A percentile compares a stretch with the other conserved stretches of the same genome.
Conservation (phyloP, 768 basidiomycete genomes). For the Suillus decipiens region DNA sequence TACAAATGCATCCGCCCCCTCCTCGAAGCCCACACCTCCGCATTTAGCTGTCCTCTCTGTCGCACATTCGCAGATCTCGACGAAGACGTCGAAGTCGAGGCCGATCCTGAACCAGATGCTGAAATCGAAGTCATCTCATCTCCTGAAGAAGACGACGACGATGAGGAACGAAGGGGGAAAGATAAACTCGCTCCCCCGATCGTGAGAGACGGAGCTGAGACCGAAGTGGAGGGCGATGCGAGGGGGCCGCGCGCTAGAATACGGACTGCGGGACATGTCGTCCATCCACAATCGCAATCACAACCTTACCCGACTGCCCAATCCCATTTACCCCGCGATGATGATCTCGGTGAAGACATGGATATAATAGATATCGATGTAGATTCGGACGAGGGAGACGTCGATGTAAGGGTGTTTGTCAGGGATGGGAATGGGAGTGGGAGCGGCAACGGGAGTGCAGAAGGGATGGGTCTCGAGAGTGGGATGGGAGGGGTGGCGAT, state of each 20-base stretch:
- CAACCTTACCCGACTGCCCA: background rate
- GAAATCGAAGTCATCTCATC: slow-evolving; percentile 13
- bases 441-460: slow-evolving; percentile 14
- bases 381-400: slow-evolving; percentile 15
- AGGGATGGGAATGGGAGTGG: slow-evolving; percentile 17
- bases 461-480: slow-evolving; percentile 3
- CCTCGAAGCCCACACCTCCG: slow-evolving; percentile 84
- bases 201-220: slow-evolving; percentile 34
- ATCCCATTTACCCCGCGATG: slow-evolving; percentile 11
- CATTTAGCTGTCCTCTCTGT: slow-evolving; percentile 94
- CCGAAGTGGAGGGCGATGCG: slow-evolving; percentile 33
- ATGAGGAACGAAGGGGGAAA: slow-evolving; percentile 21
- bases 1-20: slow-evolving; percentile 97
- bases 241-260: slow-evolving; percentile 24
- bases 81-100: slow-evolving; percentile 85
- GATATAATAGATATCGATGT: slow-evolving; percentile 19
- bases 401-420: slow-evolving; percentile 9
- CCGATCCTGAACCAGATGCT: slow-evolving; percentile 34
- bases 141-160: slow-evolving; percentile 10
- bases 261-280: slow-evolving; percentile 30
- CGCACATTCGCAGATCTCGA: slow-evolving; percentile 94
- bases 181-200: slow-evolving; percentile 15
- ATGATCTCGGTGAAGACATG: slow-evolving; percentile 26
- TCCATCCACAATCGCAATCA: background rate
- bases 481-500: slow-evolving; percentile 1